Evolutionary conservation across 805 yeast species (phyloP).

Genomic region (Candida orba): DNA sequence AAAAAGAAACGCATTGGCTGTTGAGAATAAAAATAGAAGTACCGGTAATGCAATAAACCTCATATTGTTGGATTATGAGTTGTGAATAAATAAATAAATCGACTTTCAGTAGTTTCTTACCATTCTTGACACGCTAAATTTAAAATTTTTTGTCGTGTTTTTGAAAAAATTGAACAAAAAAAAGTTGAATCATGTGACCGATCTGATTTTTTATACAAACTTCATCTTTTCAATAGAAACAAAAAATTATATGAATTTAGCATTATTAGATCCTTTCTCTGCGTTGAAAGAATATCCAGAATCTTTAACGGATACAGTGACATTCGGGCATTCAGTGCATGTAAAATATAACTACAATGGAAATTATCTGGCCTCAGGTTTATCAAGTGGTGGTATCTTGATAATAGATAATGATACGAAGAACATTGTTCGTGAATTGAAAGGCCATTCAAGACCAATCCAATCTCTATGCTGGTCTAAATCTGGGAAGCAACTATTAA

Average conservation of each 20-base stretch:
- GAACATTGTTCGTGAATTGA: slow-evolving; percentile 47
- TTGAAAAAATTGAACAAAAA: neutral
- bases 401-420: slow-evolving; percentile 68
- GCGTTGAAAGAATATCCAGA: slow-evolving; percentile 92
- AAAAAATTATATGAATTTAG: slow-evolving; percentile 51
- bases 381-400: slow-evolving; percentile 63
- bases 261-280: slow-evolving; percentile 83
- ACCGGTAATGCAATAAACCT: neutral
- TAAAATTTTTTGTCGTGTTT: neutral
- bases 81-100: neutral
- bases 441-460: slow-evolving; percentile 65
- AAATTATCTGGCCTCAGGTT: slow-evolving; percentile 80
- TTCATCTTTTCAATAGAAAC: neutral
- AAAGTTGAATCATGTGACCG: neutral
- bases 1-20: slow-evolving; percentile 37
- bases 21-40: slow-evolving; percentile 14
- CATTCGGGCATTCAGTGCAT: slow-evolving; percentile 59
- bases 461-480: slow-evolving; percentile 71
- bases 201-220: neutral
- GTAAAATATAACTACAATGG: slow-evolving; percentile 68
- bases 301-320: slow-evolving; percentile 61
- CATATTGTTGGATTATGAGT: neutral
- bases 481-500: slow-evolving; percentile 61
- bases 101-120: too few species aligned
- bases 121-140: slow-evolving; percentile 1